phyloP scores from a whole-genome alignment of 164 flowering plant species.

The Sextonia rubra region DNA sequence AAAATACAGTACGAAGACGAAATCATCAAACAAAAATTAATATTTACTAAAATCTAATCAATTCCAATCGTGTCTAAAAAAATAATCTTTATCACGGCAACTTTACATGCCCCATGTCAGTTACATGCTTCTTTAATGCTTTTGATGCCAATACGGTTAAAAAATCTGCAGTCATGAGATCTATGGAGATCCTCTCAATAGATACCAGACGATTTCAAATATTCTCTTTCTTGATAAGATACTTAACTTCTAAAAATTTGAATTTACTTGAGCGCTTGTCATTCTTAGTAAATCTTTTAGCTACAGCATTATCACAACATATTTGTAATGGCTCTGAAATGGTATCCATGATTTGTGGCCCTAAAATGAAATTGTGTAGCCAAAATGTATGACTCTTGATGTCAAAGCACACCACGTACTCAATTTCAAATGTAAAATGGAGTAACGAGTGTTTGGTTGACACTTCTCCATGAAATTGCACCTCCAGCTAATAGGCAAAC shows the following conservation, averaged over 20 bases:
- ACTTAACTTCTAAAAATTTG: not conserved
- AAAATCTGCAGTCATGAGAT: conserved; percentile 1
- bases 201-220: too few species aligned
- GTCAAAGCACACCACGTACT: conserved; percentile 2
- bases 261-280: not conserved
- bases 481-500: not conserved
- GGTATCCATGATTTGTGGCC: not conserved
- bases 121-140: not conserved
- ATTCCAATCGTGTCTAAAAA: too few species aligned
- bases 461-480: not conserved
- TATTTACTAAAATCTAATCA: too few species aligned
- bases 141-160: not conserved
- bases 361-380: not conserved
- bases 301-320: not conserved
- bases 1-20: too few species aligned
- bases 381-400: not conserved
- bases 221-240: not conserved
- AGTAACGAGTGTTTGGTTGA: not conserved
- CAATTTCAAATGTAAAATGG: conserved; percentile 1
- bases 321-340: not conserved
- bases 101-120: not conserved
- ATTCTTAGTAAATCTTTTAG: not conserved
- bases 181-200: not conserved
- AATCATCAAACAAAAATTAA: too few species aligned
- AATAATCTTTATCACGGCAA: too few species aligned